These are phyloP conservation scores for Boeremia lycopersici DNA, from an alignment of 2,329 filamentous ascomycete species.

Conservation along the genomic window DNA sequence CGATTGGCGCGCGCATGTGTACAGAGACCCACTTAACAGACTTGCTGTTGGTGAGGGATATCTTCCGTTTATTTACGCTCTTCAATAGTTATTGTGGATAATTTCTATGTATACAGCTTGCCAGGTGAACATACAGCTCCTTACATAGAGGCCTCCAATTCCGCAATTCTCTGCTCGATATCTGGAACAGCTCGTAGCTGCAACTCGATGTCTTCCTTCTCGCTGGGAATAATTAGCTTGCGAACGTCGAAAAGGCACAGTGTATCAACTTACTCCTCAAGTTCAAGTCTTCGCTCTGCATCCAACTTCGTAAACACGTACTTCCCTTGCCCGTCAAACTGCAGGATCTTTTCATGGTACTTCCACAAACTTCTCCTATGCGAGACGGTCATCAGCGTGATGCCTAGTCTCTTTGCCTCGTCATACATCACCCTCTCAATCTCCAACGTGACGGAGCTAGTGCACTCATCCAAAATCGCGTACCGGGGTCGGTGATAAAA, in stretches of 20 bases:
- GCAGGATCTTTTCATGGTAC: constrained; percentile 91
- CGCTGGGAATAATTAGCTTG: constrained; percentile 53
- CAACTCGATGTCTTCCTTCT: constrained; percentile 92
- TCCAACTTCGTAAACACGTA: constrained; percentile 91
- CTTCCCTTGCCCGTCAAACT: constrained; percentile 93
- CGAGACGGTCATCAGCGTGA: constrained; percentile 96
- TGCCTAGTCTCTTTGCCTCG: constrained; percentile 85
- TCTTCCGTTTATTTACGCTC: neutral
- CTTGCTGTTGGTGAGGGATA: neutral
- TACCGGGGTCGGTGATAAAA: constrained; percentile 94
- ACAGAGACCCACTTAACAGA: neutral
- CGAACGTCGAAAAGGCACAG: neutral
- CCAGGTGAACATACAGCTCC: neutral
- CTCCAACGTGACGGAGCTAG: constrained; percentile 90
- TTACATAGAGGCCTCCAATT: constrained; percentile 61
- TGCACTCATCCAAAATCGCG: constrained; percentile 97
- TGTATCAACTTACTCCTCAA: constrained; percentile 73
- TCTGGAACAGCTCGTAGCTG: constrained; percentile 85
- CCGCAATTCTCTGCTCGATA: constrained; percentile 80
- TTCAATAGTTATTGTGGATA: neutral
- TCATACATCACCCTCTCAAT: constrained; percentile 98
- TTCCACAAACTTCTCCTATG: constrained; percentile 93
- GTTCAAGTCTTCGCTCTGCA: constrained; percentile 78
- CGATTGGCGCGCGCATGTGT: constrained; percentile 11
- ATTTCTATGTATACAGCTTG: neutral